These are phyloP conservation scores for Colletotrichum sp. DNA, from an alignment of 2,329 filamentous ascomycete species.

Conservation along the genomic window DNA sequence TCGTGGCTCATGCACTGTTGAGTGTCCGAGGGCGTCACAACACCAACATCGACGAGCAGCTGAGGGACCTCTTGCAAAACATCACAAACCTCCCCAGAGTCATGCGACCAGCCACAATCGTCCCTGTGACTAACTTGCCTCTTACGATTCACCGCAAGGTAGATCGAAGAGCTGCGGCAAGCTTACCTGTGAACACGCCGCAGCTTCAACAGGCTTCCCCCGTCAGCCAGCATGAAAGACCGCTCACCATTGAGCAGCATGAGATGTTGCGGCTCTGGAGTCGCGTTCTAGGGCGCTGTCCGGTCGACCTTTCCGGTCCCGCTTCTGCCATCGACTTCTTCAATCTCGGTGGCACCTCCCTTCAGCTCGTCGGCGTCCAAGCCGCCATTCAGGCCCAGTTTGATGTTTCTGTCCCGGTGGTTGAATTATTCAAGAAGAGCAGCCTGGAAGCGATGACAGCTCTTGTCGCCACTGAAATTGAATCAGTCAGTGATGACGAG, in stretches of 20 bases:
- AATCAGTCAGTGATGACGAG: neutral
- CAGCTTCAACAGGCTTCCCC: too few relatives aligned
- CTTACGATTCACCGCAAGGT: neutral
- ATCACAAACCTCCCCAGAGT: neutral
- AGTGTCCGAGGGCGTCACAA: neutral
- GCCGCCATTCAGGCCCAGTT: neutral
- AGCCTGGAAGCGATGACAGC: neutral
- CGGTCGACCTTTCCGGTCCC: neutral
- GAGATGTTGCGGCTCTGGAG: neutral
- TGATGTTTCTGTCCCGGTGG: neutral
- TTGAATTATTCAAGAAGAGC: neutral
- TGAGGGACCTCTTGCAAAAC: neutral
- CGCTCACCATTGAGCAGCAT: neutral
- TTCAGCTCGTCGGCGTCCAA: neutral
- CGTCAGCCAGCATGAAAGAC: neutral
- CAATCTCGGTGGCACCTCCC: neutral
- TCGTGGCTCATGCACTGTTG: neutral
- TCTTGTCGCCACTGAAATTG: neutral
- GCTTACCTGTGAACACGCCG: neutral
- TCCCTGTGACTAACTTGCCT: neutral
- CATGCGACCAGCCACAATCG: neutral
- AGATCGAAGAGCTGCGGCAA: neutral
- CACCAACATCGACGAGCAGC: neutral
- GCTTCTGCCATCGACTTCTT: neutral
- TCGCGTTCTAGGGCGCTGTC: neutral